Percentiles rank a stretch among this genome's conserved stretches.
Conservation (phyloP, 768 basidiomycete species). For the Tylopilus subfusipes region DNA sequence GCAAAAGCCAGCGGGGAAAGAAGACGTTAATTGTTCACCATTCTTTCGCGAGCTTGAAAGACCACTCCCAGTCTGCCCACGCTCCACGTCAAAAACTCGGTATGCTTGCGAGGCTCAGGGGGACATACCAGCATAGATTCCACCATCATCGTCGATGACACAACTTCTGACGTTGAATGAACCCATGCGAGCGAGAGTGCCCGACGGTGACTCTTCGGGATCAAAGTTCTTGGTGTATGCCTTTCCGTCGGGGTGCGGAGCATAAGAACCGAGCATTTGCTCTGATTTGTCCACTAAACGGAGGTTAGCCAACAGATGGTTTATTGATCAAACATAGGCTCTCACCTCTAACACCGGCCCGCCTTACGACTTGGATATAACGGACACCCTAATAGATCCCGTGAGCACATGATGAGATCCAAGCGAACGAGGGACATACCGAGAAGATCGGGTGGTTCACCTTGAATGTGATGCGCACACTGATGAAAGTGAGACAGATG, state of each 20-base stretch:
- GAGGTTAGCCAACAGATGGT: conserved; percentile 3
- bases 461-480: conserved; percentile 78
- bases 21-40: conserved; percentile 51
- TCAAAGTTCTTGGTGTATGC: conserved; percentile 77
- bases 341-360: conserved; percentile 67
- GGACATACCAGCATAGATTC: conserved; percentile 69
- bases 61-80: conserved; percentile 51
- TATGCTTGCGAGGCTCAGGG: neutral
- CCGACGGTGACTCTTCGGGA: conserved; percentile 68
- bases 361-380: conserved; percentile 88
- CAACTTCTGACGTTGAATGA: conserved; percentile 75
- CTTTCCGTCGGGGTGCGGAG: conserved; percentile 61
- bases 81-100: conserved; percentile 7
- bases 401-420: conserved; percentile 6
- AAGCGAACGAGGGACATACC: conserved; percentile 36
- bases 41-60: conserved; percentile 88
- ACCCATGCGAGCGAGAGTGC: conserved; percentile 80
- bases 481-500: conserved; percentile 27
- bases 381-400: conserved; percentile 59
- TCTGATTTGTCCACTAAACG: conserved; percentile 82
- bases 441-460: conserved; percentile 90
- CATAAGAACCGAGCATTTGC: conserved; percentile 93
- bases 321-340: neutral
- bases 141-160: conserved; percentile 84
- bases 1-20: conserved; percentile 10